Evolutionary conservation across 1,284 basidiomycete species (phyloP).

Genomic region (Boletus hoseneyae): DNA sequence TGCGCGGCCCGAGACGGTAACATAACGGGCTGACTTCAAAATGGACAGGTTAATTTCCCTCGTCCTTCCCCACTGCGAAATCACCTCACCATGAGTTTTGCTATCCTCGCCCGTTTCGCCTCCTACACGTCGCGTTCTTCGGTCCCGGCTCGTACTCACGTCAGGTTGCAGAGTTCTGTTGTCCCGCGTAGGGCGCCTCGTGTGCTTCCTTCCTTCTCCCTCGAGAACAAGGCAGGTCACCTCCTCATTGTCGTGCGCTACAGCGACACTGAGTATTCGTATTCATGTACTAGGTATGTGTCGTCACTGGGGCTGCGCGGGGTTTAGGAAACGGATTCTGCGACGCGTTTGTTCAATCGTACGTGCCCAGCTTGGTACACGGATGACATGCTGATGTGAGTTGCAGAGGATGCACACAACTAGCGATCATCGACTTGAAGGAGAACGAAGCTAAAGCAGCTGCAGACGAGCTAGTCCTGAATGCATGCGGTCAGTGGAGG

Average conservation of each 20-base stretch:
- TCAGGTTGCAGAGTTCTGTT: constrained; percentile 28
- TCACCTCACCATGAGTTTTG: constrained; percentile 25
- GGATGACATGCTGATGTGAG: constrained; percentile 1
- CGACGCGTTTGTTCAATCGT: constrained; percentile 85
- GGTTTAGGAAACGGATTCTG: constrained; percentile 90
- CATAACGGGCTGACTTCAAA: constrained; percentile 21
- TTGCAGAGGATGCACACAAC: constrained; percentile 70
- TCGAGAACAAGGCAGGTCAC: constrained; percentile 58
- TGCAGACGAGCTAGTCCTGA: constrained; percentile 67
- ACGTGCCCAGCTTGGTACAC: constrained; percentile 30
- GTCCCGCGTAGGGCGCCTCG: constrained; percentile 25
- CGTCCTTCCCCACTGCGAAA: constrained; percentile 9
- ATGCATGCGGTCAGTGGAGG: constrained; percentile 46
- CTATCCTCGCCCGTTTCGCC: constrained; percentile 26
- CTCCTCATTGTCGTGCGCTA: not conserved
- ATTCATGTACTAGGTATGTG: constrained; percentile 64
- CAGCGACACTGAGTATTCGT: not conserved
- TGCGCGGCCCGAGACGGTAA: constrained; percentile 10
- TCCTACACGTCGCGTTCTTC: constrained; percentile 18
- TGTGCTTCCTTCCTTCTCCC: constrained; percentile 60
- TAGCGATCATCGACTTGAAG: constrained; percentile 86
- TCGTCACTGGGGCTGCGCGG: constrained; percentile 92
- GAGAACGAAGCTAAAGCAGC: constrained; percentile 69
- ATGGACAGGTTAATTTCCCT: constrained; percentile 16
- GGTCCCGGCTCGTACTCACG: constrained; percentile 12